Evolutionary conservation across 176 grass and related monocot species (phyloP).

Genomic region (Eremochloa ophiuroides): DNA sequence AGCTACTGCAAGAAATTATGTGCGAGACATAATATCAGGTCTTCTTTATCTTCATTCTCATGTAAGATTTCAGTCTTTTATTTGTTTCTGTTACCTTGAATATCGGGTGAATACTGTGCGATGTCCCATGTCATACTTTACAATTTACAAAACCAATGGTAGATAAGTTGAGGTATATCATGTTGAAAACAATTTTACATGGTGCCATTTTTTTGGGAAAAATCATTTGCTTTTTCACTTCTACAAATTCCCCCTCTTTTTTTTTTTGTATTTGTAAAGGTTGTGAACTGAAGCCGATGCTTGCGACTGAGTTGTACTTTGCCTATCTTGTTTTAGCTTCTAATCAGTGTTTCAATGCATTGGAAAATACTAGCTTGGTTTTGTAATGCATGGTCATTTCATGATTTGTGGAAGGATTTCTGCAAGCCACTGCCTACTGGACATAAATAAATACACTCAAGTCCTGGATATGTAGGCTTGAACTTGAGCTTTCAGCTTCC

Average conservation of each 20-base stretch:
- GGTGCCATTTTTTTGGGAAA: not conserved
- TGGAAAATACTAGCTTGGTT: not conserved
- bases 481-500: not conserved
- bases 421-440: not conserved
- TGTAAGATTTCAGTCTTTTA: conserved; percentile 46
- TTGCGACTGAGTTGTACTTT: not conserved
- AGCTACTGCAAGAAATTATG: conserved; percentile 61
- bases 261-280: not conserved
- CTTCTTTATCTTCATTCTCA: conserved; percentile 91
- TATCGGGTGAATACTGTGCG: not conserved
- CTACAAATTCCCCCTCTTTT: not conserved
- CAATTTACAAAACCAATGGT: not conserved
- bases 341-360: not conserved
- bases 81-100: not conserved
- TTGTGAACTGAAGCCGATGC: not conserved
- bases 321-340: conserved; percentile 2
- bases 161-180: not conserved
- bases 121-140: not conserved
- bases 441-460: not conserved
- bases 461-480: not conserved
- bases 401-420: not conserved
- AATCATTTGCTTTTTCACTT: not conserved
- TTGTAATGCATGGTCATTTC: not conserved
- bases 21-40: conserved; percentile 76
- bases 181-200: not conserved